Percentiles rank a stretch among this genome's conserved stretches.
Conservation (phyloP, 2,329 filamentous ascomycete genomes). For the Aspergillus costaricaensis region DNA sequence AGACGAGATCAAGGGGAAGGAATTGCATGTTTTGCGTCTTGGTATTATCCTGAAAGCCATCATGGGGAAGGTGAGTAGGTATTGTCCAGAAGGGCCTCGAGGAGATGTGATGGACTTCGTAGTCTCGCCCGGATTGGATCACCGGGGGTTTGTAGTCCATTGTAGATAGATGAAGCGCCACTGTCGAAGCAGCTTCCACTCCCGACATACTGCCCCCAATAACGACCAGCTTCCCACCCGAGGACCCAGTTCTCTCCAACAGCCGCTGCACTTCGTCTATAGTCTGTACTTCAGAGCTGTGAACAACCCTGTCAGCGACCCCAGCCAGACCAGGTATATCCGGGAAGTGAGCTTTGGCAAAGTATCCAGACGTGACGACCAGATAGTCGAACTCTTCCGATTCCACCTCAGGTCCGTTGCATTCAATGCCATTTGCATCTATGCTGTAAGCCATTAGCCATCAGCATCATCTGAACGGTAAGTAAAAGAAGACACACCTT, state of each 20-base stretch:
- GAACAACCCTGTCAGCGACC: slow-evolving; percentile 56
- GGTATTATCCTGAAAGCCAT: slow-evolving; percentile 8
- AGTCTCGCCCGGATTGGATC: slow-evolving; percentile 45
- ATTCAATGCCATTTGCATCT: background rate
- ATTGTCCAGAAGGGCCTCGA: slow-evolving; percentile 73
- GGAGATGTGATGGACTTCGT: slow-evolving; percentile 66
- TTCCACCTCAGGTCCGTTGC: slow-evolving; percentile 6
- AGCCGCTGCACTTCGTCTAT: slow-evolving; percentile 39
- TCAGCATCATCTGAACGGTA: too few relatives aligned
- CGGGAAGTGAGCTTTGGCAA: slow-evolving; percentile 62
- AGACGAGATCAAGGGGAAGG: slow-evolving; percentile 69
- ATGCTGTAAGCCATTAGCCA: background rate
- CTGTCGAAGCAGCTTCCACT: slow-evolving; percentile 71
- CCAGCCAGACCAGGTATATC: slow-evolving; percentile 38
- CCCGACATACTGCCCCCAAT: slow-evolving; percentile 83
- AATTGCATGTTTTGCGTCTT: slow-evolving; percentile 52
- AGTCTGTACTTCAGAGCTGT: slow-evolving; percentile 68
- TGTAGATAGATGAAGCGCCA: slow-evolving; percentile 71
- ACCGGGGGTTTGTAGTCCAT: slow-evolving; percentile 50
- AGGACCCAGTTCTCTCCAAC: slow-evolving; percentile 9
- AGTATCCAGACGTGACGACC: slow-evolving; percentile 74
- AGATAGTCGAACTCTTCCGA: slow-evolving; percentile 65
- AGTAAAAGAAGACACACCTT: slow-evolving; percentile 15
- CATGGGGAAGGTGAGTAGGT: slow-evolving; percentile 53
- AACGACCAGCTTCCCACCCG: slow-evolving; percentile 66